Conservation (phyloP, 768 basidiomycete species). For the Tricholoma sp. region DNA sequence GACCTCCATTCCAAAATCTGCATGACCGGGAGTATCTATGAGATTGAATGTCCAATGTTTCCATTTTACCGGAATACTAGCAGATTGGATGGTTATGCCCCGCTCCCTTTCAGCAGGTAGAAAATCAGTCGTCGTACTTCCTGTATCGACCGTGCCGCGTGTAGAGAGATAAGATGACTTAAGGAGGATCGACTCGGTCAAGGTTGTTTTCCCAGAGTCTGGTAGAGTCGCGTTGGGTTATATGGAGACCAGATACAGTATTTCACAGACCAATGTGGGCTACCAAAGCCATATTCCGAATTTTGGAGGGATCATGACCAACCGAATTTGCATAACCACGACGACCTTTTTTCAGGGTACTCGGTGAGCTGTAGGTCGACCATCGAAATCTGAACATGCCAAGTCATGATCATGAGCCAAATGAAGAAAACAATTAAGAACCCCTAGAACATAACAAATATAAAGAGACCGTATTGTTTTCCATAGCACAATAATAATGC, state of each 20-base stretch:
- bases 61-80: constrained; percentile 87
- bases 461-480: constrained; percentile 22
- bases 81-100: constrained; percentile 90
- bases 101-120: constrained; percentile 85
- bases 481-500: constrained; percentile 10
- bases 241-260: not conserved
- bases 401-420: not conserved
- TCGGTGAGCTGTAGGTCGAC: constrained; percentile 8
- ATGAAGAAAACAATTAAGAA: constrained; percentile 1
- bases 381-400: constrained; percentile 16
- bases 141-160: constrained; percentile 83
- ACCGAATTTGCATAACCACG: constrained; percentile 26
- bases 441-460: constrained; percentile 19
- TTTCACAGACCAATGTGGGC: constrained; percentile 72
- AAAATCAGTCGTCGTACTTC: constrained; percentile 89
- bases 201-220: constrained; percentile 89
- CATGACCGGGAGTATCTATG: constrained; percentile 89
- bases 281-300: constrained; percentile 83
- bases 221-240: not conserved
- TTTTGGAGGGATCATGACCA: constrained; percentile 33
- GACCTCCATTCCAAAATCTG: constrained; percentile 96
- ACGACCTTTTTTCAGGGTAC: not conserved
- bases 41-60: constrained; percentile 82
- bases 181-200: constrained; percentile 83
- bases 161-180: constrained; percentile 66